Base-by-base conservation (phyloP, 495 filamentous ascomycete genomes). In the Aspergillus sparsus region DNA sequence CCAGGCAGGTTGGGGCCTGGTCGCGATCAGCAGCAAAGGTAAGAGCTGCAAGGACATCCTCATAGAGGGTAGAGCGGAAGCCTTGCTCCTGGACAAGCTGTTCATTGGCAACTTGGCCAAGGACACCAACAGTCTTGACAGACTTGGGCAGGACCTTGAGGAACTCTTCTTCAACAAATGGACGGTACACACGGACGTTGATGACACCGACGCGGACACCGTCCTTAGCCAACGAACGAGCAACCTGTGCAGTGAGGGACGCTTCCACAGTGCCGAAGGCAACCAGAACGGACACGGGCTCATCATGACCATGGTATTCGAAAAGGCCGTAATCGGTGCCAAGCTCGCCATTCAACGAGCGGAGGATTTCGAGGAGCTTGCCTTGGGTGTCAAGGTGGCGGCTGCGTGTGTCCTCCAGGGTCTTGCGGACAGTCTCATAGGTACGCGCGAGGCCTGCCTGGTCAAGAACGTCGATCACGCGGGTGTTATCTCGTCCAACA, bases 101-200 rank as follows among this genome's bases (percentile, higher is more conserved):
- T 36, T 80, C 68, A 45, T 83, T 80, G 32, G 73, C 72, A 57
- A 88, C 85, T 64, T 89, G 86, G 31, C 86, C 86, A 5, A 89
- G 77, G 27, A 88, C 80, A 37, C 86, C 86, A 56, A 98, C 81
- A 21, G 78, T 87, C 74, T 83, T 85, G 37, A 87, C 86, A 18
- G 88, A 89, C 65, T 83, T 77, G 8, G 94, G 92, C 11, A 98
- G 80, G 3, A 82, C 83, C 42, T 86, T 83, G 50, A 97, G 79
- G 79, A 98, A 98, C 55, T 89, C 90, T 65, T 94, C 89, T 75
- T 98, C 94, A 31, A 92, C 84, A 70, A 98, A 98, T 2, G 94
- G 94, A 33, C 92, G 85, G 78, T 97, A 98, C 52, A 98, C 82
- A 57, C 94, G 88, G 51, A 98, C 93, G 63, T 89, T 92, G 65